A percentile compares a stretch with the other conserved stretches of the same genome.
Conservation (phyloP, 768 basidiomycete genomes). For the Auricularia sp. region DNA sequence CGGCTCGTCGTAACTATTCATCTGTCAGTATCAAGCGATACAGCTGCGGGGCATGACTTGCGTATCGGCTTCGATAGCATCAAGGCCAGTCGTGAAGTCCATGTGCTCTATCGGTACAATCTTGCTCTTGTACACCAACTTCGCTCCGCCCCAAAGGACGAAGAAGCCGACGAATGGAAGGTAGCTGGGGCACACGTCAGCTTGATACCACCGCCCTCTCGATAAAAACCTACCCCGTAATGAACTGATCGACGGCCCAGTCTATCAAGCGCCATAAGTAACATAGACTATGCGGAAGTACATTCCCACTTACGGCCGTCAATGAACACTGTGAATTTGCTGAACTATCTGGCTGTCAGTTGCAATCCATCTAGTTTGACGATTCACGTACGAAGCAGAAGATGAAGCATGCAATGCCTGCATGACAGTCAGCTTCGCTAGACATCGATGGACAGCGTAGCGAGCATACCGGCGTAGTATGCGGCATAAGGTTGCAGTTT, state of each 20-base stretch:
- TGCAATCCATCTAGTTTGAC: not conserved
- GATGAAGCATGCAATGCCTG: not conserved
- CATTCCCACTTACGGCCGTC: constrained; percentile 4
- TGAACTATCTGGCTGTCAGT: constrained; percentile 26
- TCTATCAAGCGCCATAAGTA: constrained; percentile 40
- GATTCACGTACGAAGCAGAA: constrained; percentile 12
- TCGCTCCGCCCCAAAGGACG: constrained; percentile 53
- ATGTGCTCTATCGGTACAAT: constrained; percentile 51
- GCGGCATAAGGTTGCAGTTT: constrained; percentile 40
- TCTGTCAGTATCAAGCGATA: not conserved
- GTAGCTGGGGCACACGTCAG: constrained; percentile 37
- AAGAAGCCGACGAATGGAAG: constrained; percentile 62
- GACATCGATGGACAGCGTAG: not conserved
- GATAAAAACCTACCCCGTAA: constrained; percentile 32
- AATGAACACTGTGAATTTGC: constrained; percentile 25
- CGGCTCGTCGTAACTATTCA: constrained; percentile 43
- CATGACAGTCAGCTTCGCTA: not conserved
- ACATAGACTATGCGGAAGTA: constrained; percentile 11
- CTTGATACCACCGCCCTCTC: not conserved
- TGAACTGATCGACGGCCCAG: constrained; percentile 56
- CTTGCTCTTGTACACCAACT: constrained; percentile 40
- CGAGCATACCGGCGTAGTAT: constrained; percentile 16
- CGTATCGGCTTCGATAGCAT: constrained; percentile 57
- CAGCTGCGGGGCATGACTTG: constrained; percentile 22
- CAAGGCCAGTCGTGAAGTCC: constrained; percentile 71